Conservation (phyloP, 345 rosid genomes). For the Dipteronia dyeriana region DNA sequence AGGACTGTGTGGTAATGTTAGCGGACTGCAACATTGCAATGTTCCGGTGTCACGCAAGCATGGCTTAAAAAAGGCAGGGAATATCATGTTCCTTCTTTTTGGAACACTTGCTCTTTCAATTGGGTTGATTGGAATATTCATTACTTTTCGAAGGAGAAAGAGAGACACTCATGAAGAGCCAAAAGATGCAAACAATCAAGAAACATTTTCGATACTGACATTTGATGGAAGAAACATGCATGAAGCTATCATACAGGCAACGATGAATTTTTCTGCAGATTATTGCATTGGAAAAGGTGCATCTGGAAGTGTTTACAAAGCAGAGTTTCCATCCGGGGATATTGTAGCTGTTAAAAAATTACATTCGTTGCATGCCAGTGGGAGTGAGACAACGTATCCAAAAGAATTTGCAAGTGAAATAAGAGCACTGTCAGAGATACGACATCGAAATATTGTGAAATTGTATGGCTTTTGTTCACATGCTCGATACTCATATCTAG, state of each 20-base stretch:
- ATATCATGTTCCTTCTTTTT: background rate
- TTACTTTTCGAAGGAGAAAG: background rate
- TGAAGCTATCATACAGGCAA: constrained; percentile 17
- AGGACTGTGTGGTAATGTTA: constrained; percentile 20
- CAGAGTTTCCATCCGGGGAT: background rate
- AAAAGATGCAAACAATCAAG: no score
- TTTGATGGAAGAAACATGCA: constrained; percentile 23
- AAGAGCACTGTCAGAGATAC: constrained; percentile 15
- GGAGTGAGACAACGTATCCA: background rate
- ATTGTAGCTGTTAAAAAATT: constrained; percentile 18
- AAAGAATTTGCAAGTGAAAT: constrained; percentile 10
- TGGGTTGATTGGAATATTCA: background rate
- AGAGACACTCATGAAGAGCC: background rate
- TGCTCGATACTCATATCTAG: constrained; percentile 2
- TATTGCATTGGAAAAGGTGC: constrained; percentile 26
- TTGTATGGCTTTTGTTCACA: constrained; percentile 6
- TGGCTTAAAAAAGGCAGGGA: no score
- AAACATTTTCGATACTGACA: background rate
- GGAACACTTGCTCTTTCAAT: no score
- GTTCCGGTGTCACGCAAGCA: no score
- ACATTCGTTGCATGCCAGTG: background rate
- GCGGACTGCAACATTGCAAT: no score
- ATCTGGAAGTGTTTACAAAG: background rate
- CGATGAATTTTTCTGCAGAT: constrained; percentile 10
- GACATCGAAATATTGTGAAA: constrained; percentile 1